A percentile compares a stretch with the other conserved stretches of the same genome.
Evolutionary conservation across 2,329 filamentous ascomycete species (phyloP).

Genomic region (Sporothrix phasma): DNA sequence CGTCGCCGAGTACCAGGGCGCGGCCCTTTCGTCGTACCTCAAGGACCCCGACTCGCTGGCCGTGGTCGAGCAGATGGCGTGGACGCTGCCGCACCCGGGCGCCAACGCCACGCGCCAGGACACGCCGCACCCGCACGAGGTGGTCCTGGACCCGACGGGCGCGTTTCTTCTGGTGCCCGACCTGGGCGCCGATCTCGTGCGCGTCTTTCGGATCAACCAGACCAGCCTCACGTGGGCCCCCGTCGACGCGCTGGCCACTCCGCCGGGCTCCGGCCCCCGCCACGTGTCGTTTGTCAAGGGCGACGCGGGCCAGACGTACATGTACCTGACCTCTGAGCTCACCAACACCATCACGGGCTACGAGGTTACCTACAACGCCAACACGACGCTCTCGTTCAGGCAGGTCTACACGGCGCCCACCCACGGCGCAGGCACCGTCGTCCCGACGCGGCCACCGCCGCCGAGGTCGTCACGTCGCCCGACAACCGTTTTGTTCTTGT

Average conservation of each 20-base stretch:
- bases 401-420: constrained; percentile 39
- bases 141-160: constrained; percentile 55
- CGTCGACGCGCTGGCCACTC: constrained; percentile 31
- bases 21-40: constrained; percentile 36
- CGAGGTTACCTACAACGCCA: constrained; percentile 40
- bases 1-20: constrained; percentile 39
- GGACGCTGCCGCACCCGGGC: constrained; percentile 30
- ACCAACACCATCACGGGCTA: constrained; percentile 47
- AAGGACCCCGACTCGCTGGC: constrained; percentile 29
- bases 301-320: constrained; percentile 34
- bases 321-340: constrained; percentile 55
- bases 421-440: constrained; percentile 34
- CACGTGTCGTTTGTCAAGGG: constrained; percentile 50
- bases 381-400: constrained; percentile 34
- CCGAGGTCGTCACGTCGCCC: constrained; percentile 49
- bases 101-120: constrained; percentile 40
- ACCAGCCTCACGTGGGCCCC: constrained; percentile 34
- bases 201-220: constrained; percentile 44
- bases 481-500: constrained; percentile 54
- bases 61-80: constrained; percentile 31
- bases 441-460: constrained; percentile 37
- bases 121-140: constrained; percentile 52
- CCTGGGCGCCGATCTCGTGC: constrained; percentile 53
- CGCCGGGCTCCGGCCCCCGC: constrained; percentile 51
- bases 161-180: constrained; percentile 56